A percentile compares a stretch with the other conserved stretches of the same genome.
Conservation (phyloP, 495 filamentous ascomycete genomes). For the Podospora fimiseda region DNA sequence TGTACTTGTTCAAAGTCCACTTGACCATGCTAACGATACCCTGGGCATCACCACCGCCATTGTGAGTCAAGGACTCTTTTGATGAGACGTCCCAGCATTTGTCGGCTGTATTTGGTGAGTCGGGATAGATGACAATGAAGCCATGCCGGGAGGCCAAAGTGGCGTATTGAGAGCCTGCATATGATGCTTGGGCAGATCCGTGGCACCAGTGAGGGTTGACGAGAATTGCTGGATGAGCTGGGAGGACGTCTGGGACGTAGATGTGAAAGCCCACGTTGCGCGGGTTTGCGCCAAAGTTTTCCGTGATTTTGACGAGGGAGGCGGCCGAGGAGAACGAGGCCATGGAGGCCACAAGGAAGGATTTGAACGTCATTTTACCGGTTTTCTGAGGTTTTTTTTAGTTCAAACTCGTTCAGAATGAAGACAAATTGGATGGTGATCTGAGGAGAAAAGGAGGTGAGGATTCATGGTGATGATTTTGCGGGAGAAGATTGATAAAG, state of each 20-base stretch:
- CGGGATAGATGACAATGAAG: slow-evolving; percentile 52
- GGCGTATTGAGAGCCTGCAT: slow-evolving; percentile 27
- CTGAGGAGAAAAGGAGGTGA: not conserved
- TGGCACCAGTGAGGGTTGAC: slow-evolving; percentile 53
- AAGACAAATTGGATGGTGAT: not conserved
- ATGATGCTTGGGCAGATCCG: slow-evolving; percentile 25
- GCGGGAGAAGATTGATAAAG: not conserved
- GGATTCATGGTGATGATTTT: not conserved
- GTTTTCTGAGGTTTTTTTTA: not conserved
- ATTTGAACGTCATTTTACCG: not conserved
- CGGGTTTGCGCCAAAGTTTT: slow-evolving; percentile 42
- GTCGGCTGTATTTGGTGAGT: slow-evolving; percentile 41
- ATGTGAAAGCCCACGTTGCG: slow-evolving; percentile 49
- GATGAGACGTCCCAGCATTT: slow-evolving; percentile 53
- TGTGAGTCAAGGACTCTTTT: slow-evolving; percentile 40
- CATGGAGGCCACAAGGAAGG: slow-evolving; percentile 4
- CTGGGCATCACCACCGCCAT: slow-evolving; percentile 46
- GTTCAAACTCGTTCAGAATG: not conserved
- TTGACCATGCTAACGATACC: slow-evolving; percentile 55
- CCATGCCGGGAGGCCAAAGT: slow-evolving; percentile 45
- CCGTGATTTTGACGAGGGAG: slow-evolving; percentile 29
- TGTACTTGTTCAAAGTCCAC: slow-evolving; percentile 42
- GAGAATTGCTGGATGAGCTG: slow-evolving; percentile 47
- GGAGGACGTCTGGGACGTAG: slow-evolving; percentile 47
- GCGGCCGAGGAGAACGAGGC: slow-evolving; percentile 11